Evolutionary conservation across 2,329 filamentous ascomycete genomes (phyloP).

Genomic region (Fusarium mexicanum): DNA sequence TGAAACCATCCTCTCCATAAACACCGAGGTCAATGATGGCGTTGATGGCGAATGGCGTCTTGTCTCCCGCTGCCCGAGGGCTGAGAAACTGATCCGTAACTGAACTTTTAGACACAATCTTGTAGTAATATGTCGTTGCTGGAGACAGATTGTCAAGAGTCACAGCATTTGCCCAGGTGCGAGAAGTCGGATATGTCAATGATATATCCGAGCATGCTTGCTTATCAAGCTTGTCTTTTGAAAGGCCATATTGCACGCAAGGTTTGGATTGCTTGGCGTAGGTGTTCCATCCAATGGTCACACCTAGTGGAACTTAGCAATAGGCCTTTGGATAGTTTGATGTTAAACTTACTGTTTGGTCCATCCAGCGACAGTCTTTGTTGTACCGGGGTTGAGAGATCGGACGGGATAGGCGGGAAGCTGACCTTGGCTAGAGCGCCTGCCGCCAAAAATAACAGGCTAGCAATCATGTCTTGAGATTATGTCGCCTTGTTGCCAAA

Average conservation of each 20-base stretch:
- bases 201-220: conserved; percentile 17
- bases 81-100: conserved; percentile 5
- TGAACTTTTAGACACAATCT: conserved; percentile 7
- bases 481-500: not conserved
- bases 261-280: conserved; percentile 15
- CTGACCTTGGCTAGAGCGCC: not conserved
- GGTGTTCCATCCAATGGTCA: conserved; percentile 20
- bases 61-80: conserved; percentile 12
- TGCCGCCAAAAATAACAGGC: not conserved
- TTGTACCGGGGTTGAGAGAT: conserved; percentile 20
- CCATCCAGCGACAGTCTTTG: conserved; percentile 9
- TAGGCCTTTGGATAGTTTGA: fast-evolving
- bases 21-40: conserved; percentile 27
- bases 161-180: conserved; percentile 18
- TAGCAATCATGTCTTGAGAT: not conserved
- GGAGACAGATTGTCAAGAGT: not conserved
- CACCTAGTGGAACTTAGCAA: not conserved
- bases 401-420: conserved; percentile 5
- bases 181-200: conserved; percentile 23
- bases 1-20: conserved; percentile 21
- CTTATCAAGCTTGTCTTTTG: not conserved
- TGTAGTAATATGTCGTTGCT: conserved; percentile 22
- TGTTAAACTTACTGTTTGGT: not conserved
- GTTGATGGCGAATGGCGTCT: conserved; percentile 17
- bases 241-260: conserved; percentile 17